Evolutionary conservation across 2,329 filamentous ascomycete species (phyloP), one percentile per base, ranked within the genome.

Genomic region (Cladosporium oxysporum): DNA sequence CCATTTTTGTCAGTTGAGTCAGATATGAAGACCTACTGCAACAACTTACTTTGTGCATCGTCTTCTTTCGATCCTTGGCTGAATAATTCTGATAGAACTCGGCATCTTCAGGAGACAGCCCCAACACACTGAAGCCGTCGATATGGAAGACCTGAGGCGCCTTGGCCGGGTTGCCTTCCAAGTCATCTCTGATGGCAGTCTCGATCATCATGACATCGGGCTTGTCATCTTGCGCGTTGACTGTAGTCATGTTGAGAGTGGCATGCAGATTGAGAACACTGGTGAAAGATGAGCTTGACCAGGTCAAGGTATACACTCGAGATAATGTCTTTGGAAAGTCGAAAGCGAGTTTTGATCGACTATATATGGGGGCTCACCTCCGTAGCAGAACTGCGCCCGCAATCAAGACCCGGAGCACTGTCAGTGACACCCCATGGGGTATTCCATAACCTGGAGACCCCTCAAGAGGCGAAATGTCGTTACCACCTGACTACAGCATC

Each of bases 201-300:
- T 61, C 58, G 14, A 61, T 31, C 44, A 31, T 47, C 28, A 61
- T 35, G 26, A 49, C 44, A 35, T 61, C 58, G 33, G 58, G 58
- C 81, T 87, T 12, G 75, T 86, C 50, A 87, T 85, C 14, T 84
- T 85, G n/a, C 83, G 86, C 69, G 31, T 58, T 58, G 28, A 21
- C 14, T 58, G 55, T 26, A 35, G 55, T 35, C 55, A 58, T 58
- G 7, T 23, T 58, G 29, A 33, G 21, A 10, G 8, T 11, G 12
- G n/a, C n/a, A 47, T 23, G n/a, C 41, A 47, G 8, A 8, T 21
- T 47, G 2, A 47, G n/a, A 10, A 12, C 41, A 23, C 49, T 29
- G 26, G 23, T 8, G 49, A 5, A 53, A 29, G 49, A 53, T 8
- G 23, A 29, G 16, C 1, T 53, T 29, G 41, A 47, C n/a, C 8